phyloP scores from a whole-genome alignment of 306 rosid species.

The Chamaecrista fasciculata region DNA sequence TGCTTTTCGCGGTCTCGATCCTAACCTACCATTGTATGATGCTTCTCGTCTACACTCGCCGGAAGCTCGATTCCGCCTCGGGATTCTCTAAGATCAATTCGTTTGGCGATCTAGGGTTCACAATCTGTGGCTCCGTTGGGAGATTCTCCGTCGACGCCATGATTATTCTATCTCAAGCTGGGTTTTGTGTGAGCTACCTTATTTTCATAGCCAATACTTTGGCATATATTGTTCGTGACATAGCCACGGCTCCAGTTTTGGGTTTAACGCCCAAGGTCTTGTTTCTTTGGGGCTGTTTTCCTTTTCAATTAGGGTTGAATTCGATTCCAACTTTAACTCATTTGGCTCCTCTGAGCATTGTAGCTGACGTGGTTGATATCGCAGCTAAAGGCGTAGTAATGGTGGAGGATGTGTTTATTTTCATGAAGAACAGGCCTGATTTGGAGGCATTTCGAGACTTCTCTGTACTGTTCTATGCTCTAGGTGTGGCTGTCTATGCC shows the following conservation, averaged over 20 bases:
- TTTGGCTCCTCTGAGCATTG: conserved; percentile 70
- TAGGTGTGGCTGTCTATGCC: conserved; percentile 75
- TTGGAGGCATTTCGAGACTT: conserved; percentile 58
- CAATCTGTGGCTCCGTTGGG: conserved; percentile 52
- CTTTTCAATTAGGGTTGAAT: conserved; percentile 68
- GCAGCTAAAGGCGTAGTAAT: conserved; percentile 60
- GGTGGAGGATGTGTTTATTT: conserved; percentile 57
- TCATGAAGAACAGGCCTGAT: conserved; percentile 36
- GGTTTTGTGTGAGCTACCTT: conserved; percentile 68
- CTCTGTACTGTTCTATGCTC: conserved; percentile 56
- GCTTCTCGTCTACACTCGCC: conserved; percentile 64
- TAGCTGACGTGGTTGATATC: conserved; percentile 64
- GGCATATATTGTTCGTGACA: conserved; percentile 27
- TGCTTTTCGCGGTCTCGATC: conserved; percentile 51
- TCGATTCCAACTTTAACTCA: conserved; percentile 63
- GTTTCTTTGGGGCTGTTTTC: conserved; percentile 65
- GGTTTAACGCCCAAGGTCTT: conserved; percentile 47
- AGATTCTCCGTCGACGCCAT: conserved; percentile 56
- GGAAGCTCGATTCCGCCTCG: conserved; percentile 45
- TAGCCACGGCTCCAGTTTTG: conserved; percentile 15
- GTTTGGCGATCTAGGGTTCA: conserved; percentile 66
- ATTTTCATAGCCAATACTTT: conserved; percentile 61
- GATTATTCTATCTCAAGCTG: conserved; percentile 66
- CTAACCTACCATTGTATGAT: conserved; percentile 76
- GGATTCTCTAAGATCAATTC: conserved; percentile 50